A percentile compares a stretch with the other conserved stretches of the same genome.
Evolutionary conservation across 257 asterid species (phyloP).

Genomic region (Solanum sparsipilum): DNA sequence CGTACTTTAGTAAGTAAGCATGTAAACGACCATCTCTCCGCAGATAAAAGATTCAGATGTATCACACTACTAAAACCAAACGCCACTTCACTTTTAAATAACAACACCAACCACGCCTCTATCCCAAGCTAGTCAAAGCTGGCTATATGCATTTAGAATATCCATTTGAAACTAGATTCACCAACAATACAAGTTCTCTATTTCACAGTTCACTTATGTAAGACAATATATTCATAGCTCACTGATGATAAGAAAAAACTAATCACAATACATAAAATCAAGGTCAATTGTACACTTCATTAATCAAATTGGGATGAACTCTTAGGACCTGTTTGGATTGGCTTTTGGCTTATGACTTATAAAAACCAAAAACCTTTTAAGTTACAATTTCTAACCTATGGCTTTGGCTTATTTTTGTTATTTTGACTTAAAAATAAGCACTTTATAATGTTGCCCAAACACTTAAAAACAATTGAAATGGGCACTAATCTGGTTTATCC

Average conservation of each 20-base stretch:
- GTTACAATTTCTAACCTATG: no score
- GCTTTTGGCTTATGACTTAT: no score
- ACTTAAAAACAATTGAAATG: no score
- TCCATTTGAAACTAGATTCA: not conserved
- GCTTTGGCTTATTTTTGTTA: no score
- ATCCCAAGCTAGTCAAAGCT: not conserved
- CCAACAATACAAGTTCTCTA: not conserved
- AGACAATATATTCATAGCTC: not conserved
- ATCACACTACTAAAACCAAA: not conserved
- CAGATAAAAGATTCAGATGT: not conserved
- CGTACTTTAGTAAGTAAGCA: no score
- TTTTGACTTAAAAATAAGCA: no score
- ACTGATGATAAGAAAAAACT: not conserved
- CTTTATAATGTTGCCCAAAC: no score
- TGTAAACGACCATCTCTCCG: no score
- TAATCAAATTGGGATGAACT: not conserved
- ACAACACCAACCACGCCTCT: not conserved
- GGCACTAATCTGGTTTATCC: not conserved
- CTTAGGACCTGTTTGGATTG: not conserved
- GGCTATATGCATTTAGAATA: not conserved
- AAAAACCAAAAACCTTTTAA: no score
- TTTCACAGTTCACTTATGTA: not conserved
- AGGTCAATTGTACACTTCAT: not conserved
- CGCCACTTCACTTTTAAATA: not conserved
- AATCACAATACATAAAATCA: not conserved